These are phyloP conservation scores for Ampelomyces quisqualis DNA, from an alignment of 2,329 filamentous ascomycete species.

Conservation along the genomic window DNA sequence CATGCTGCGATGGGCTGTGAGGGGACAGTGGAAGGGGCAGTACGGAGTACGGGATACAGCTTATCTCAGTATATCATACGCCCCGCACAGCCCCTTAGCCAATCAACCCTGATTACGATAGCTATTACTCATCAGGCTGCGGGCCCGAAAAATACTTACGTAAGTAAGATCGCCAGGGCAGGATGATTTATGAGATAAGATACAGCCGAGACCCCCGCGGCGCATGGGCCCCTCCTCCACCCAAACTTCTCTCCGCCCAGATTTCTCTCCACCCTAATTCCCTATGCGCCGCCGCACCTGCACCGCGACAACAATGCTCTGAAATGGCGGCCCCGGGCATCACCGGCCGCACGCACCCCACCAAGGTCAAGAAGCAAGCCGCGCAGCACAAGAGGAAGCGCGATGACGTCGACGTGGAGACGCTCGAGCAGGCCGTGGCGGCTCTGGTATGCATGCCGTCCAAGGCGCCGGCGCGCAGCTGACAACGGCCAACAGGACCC, in stretches of 20 bases:
- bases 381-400: slow-evolving; percentile 57
- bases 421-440: slow-evolving; percentile 48
- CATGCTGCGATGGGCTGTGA: slow-evolving; percentile 40
- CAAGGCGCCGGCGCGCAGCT: slow-evolving; percentile 5
- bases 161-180: background rate
- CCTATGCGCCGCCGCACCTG: too few species aligned
- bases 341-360: slow-evolving; percentile 51
- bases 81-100: too few species aligned
- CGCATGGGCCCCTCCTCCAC: slow-evolving; percentile 15
- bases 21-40: too few species aligned
- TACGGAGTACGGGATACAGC: too few species aligned
- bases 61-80: too few species aligned
- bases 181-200: background rate
- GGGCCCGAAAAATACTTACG: too few species aligned
- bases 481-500: slow-evolving; percentile 53
- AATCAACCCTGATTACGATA: too few species aligned
- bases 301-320: slow-evolving; percentile 17
- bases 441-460: slow-evolving; percentile 39
- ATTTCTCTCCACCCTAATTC: too few species aligned
- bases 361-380: slow-evolving; percentile 59
- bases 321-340: slow-evolving; percentile 33
- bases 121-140: too few species aligned
- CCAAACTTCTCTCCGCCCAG: slow-evolving; percentile 20
- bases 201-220: slow-evolving; percentile 19
- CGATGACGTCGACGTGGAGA: slow-evolving; percentile 52